Percentiles rank a stretch among this genome's conserved stretches.
phyloP scores from a whole-genome alignment of 1,139 yeast genomes.

The Geotrichum armillariae region DNA sequence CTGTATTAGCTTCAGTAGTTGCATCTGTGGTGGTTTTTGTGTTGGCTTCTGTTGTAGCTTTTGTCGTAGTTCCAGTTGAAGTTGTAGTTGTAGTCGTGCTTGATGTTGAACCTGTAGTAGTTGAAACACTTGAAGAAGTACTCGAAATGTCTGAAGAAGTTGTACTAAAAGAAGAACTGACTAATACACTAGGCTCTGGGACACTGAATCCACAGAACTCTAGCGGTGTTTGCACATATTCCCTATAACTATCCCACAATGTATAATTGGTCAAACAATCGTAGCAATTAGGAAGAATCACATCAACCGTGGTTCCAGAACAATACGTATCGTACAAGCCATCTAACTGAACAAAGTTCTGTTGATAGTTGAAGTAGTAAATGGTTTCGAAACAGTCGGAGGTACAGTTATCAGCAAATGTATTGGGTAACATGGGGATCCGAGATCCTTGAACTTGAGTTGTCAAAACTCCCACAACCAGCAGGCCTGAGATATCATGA shows the following conservation, averaged over 20 bases:
- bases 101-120: too few relatives aligned
- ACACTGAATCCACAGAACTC: constrained; percentile 8
- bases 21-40: too few relatives aligned
- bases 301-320: constrained; percentile 2
- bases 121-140: too few relatives aligned
- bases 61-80: too few relatives aligned
- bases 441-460: neutral
- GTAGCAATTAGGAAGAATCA: neutral
- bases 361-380: constrained; percentile 9
- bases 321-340: constrained; percentile 1
- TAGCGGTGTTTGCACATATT: constrained; percentile 3
- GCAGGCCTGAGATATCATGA: neutral
- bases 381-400: constrained; percentile 8
- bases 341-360: neutral
- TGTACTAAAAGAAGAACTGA: neutral
- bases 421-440: constrained; percentile 1
- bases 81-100: too few relatives aligned
- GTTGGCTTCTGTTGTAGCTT: too few relatives aligned
- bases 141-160: neutral
- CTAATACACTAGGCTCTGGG: neutral
- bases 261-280: neutral
- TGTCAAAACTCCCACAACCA: neutral
- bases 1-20: too few relatives aligned
- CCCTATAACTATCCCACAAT: neutral
- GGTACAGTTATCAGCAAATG: constrained; percentile 1